Conservation (phyloP, 129 eudicot species). For the Pittosporum tobira region DNA sequence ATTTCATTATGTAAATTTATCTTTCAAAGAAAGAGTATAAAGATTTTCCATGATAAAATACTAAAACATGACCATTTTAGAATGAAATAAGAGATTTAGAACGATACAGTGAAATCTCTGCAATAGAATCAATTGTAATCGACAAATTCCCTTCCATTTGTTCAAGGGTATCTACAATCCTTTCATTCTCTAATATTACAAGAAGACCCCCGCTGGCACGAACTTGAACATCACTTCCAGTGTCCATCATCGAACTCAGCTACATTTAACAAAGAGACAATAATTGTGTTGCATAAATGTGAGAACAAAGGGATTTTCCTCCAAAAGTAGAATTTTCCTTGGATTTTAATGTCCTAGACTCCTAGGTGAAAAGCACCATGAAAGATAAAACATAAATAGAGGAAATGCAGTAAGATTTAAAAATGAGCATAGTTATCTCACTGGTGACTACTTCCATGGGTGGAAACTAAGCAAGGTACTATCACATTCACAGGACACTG, state of each 20-base stretch:
- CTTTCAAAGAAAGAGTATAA: background rate
- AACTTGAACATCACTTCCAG: slow-evolving; percentile 93
- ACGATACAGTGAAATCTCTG: slow-evolving; percentile 76
- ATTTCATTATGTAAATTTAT: slow-evolving; percentile 23
- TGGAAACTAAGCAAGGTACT: background rate
- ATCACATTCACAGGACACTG: too few relatives aligned
- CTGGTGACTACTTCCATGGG: background rate
- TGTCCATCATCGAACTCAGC: slow-evolving; percentile 95
- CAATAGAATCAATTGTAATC: slow-evolving; percentile 53
- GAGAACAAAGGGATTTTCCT: background rate
- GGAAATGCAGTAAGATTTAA: background rate
- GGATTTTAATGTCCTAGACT: background rate
- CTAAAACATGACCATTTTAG: slow-evolving; percentile 10
- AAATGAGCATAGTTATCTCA: background rate
- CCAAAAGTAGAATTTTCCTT: background rate
- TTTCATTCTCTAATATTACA: slow-evolving; percentile 84
- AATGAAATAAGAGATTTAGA: background rate
- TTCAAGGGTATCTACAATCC: slow-evolving; percentile 76
- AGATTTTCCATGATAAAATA: background rate
- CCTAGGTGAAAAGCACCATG: background rate
- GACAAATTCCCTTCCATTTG: slow-evolving; percentile 73
- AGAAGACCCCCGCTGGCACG: slow-evolving; percentile 98
- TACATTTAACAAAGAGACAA: slow-evolving; percentile 26
- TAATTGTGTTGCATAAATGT: background rate
- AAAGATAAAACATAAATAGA: background rate